Evolutionary conservation across 2,329 filamentous ascomycete genomes (phyloP).

Genomic region (Mariannaea elegans): DNA sequence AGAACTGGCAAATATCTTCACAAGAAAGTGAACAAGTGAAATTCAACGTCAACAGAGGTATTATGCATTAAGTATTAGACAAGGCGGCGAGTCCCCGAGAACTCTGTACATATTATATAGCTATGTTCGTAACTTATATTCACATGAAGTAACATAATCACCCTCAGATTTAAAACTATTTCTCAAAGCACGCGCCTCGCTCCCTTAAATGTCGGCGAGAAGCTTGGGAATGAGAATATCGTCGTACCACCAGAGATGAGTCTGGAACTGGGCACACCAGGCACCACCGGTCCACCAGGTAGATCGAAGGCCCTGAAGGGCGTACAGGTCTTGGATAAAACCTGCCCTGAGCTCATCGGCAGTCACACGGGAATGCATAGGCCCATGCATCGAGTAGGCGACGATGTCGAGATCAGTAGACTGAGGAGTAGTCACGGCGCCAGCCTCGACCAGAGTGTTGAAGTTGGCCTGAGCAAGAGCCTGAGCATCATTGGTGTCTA

Average conservation of each 20-base stretch:
- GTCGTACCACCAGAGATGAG: slow-evolving; percentile 47
- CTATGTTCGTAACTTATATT: background rate
- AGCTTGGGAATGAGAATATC: slow-evolving; percentile 35
- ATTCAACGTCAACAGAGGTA: too few species aligned
- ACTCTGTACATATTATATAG: background rate
- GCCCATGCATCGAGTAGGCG: slow-evolving; percentile 47
- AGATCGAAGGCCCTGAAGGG: slow-evolving; percentile 53
- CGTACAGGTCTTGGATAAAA: slow-evolving; percentile 52
- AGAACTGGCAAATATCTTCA: too few species aligned
- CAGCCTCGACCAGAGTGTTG: slow-evolving; percentile 39
- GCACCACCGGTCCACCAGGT: slow-evolving; percentile 57
- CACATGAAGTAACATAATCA: background rate
- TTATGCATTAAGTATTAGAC: background rate
- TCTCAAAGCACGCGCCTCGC: background rate
- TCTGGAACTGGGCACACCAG: slow-evolving; percentile 45
- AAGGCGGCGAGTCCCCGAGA: background rate
- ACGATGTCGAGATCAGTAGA: slow-evolving; percentile 43
- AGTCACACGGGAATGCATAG: slow-evolving; percentile 46
- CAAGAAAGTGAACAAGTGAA: background rate
- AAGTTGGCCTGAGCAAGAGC: slow-evolving; percentile 39
- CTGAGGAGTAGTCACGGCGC: slow-evolving; percentile 33
- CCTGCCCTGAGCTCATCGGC: slow-evolving; percentile 47
- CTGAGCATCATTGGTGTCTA: slow-evolving; percentile 34
- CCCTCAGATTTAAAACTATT: background rate
- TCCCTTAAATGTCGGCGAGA: slow-evolving; percentile 16